Base-by-base conservation (phyloP, 441 rosid species). In the Pelargonium cotyledonis region DNA sequence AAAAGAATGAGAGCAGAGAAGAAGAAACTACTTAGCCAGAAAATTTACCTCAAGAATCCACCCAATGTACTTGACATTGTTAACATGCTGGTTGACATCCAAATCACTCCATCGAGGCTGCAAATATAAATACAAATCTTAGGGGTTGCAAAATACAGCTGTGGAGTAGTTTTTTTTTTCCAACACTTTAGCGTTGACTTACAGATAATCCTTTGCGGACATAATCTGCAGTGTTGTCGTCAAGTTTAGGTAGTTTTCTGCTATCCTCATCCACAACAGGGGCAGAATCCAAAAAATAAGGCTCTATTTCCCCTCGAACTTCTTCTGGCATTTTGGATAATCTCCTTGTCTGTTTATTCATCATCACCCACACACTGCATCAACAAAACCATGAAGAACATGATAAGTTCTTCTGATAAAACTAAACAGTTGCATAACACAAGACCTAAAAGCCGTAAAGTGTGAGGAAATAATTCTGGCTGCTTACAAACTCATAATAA, bases 31-130 rank as follows among this genome's bases (percentile, higher is more conserved):
- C 15, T 51, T 26, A 18, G 58, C 35, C n/a, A 63, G 72, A 67
- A 47, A 64, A 29, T 35, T 67, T 86, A 90, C 96, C 92, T 95
- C 99, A n/a, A 95, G 93, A 61, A 92, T 88, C 99, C 99, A 95
- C 65, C 95, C 92, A 12, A 95, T 81, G 85, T 95, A 95, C 77
- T 95, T 95, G 73, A 95, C 99, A 84, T 95, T 95, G 82, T 95
- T 95, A 65, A 92, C 99, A 75, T 95, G 99, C 79, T 95, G 99
- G 83, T 95, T 95, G 75, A 90, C 87, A 85, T 95, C 99, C 63
- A 95, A 71, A 78, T 95, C 99, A 72, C 86, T 86, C 99, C 99
- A 95, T 66, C 90, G 74, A 68, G 99, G 98, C 99, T 95, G 93
- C 76, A 80, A 70, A 71, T 9, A 14, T 10, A 46, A 46, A 46